Conservation (phyloP, 108 stramenopile species). For the Fistulifera pelliculosa region DNA sequence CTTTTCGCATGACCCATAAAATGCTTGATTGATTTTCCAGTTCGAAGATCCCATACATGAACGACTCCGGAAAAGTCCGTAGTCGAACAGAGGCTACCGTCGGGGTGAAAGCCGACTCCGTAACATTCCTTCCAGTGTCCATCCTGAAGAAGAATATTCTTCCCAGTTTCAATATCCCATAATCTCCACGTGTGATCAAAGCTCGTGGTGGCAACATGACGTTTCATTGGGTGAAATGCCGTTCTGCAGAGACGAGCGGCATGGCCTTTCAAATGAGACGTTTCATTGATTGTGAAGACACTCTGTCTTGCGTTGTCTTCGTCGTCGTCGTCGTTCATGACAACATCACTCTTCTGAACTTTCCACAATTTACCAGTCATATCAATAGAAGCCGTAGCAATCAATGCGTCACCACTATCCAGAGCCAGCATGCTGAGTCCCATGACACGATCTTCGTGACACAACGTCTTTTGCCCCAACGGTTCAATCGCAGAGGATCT, state of each 20-base stretch:
- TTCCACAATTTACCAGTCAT: slow-evolving; percentile 73
- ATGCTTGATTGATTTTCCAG: slow-evolving; percentile 79
- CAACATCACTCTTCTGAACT: slow-evolving; percentile 24
- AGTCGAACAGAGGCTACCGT: slow-evolving; percentile 88
- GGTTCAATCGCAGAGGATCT: slow-evolving; percentile 53
- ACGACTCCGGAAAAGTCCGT: slow-evolving; percentile 91
- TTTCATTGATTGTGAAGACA: slow-evolving; percentile 40
- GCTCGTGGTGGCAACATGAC: slow-evolving; percentile 85
- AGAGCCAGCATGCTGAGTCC: slow-evolving; percentile 46
- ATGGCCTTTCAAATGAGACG: slow-evolving; percentile 79
- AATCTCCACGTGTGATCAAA: slow-evolving; percentile 98
- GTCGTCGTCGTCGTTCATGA: slow-evolving; percentile 14
- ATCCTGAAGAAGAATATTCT: slow-evolving; percentile 89
- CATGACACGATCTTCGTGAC: slow-evolving; percentile 85
- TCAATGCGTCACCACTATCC: slow-evolving; percentile 19
- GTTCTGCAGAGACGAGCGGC: slow-evolving; percentile 82
- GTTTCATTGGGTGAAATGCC: slow-evolving; percentile 89
- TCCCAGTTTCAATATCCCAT: slow-evolving; percentile 93
- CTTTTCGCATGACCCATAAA: slow-evolving; percentile 84
- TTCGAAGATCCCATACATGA: slow-evolving; percentile 94
- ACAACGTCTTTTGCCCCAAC: slow-evolving; percentile 46
- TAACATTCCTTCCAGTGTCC: slow-evolving; percentile 89
- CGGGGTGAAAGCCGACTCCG: slow-evolving; percentile 91
- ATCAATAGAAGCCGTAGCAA: slow-evolving; percentile 79
- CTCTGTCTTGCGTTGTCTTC: slow-evolving; percentile 13